Percentiles rank a stretch among this genome's conserved stretches.
Evolutionary conservation across 1,284 basidiomycete genomes (phyloP).

Genomic region (Cryptococcus sp.): DNA sequence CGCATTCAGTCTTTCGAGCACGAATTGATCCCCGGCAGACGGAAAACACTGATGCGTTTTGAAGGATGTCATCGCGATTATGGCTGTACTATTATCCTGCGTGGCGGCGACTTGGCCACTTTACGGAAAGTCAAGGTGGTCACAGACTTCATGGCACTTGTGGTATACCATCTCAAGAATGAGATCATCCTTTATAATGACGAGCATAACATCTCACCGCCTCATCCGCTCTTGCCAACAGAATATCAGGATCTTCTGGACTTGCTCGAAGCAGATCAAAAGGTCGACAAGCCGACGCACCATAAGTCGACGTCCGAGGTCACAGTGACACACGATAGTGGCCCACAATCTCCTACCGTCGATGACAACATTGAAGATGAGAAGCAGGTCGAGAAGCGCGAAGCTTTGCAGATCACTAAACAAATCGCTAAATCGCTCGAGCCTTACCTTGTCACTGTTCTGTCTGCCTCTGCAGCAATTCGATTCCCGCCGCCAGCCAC

Average conservation of each 20-base stretch:
- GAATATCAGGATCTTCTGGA: constrained; percentile 42
- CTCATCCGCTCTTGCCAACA: constrained; percentile 32
- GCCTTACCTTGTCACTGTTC: constrained; percentile 78
- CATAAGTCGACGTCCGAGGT: constrained; percentile 6
- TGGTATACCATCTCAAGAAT: constrained; percentile 81
- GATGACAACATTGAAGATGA: constrained; percentile 67
- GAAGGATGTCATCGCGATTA: constrained; percentile 89
- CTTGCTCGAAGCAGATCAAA: constrained; percentile 17
- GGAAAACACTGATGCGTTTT: constrained; percentile 97
- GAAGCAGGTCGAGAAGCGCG: constrained; percentile 65
- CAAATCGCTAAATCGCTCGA: constrained; percentile 70
- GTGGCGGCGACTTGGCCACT: constrained; percentile 81
- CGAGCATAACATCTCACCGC: constrained; percentile 77
- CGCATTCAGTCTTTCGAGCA: constrained; percentile 94
- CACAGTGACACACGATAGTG: constrained; percentile 5
- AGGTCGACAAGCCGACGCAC: constrained; percentile 4
- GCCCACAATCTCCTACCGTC: constrained; percentile 2
- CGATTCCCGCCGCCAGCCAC: constrained; percentile 87
- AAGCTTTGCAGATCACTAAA: constrained; percentile 37
- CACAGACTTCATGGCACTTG: constrained; percentile 85
- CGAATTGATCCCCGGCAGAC: constrained; percentile 78
- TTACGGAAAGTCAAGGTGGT: constrained; percentile 87
- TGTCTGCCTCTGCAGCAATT: constrained; percentile 86
- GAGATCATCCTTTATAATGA: constrained; percentile 96
- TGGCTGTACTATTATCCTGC: constrained; percentile 89